Percentiles rank a stretch among this genome's conserved stretches.
These are phyloP conservation scores for Penicillium cinerascens DNA, from an alignment of 495 filamentous ascomycete genomes.

Conservation along the genomic window DNA sequence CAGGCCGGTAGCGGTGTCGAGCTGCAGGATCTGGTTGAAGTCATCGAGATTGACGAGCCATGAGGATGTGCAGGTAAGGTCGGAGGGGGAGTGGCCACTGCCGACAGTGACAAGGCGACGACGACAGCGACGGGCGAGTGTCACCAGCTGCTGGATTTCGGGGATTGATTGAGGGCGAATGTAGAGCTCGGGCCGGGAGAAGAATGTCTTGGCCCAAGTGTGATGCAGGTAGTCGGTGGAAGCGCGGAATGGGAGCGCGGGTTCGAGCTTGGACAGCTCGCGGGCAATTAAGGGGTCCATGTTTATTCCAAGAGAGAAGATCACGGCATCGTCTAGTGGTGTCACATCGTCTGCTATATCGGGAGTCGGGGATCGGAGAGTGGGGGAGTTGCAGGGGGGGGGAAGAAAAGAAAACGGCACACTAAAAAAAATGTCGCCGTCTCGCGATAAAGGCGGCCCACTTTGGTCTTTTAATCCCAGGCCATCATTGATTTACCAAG, in stretches of 20 bases:
- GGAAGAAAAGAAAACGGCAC: constrained; percentile 1
- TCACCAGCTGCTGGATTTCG: constrained; percentile 81
- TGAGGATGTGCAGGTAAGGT: constrained; percentile 87
- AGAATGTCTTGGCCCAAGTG: constrained; percentile 96
- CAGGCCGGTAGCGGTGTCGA: constrained; percentile 59
- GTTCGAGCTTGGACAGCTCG: constrained; percentile 55
- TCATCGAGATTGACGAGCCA: constrained; percentile 94
- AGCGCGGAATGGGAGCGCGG: constrained; percentile 71
- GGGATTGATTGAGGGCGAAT: constrained; percentile 71
- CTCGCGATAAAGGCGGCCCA: constrained; percentile 11
- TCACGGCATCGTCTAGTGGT: constrained; percentile 13
- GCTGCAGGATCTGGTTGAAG: constrained; percentile 65
- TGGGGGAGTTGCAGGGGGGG: constrained; percentile 3
- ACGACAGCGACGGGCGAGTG: constrained; percentile 74
- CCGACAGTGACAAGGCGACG: constrained; percentile 78
- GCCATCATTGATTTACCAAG: background rate
- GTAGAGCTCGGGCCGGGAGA: constrained; percentile 82
- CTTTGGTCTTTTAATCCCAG: background rate
- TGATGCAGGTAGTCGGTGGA: constrained; percentile 68
- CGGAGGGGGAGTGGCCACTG: constrained; percentile 85
- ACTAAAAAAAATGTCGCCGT: constrained; percentile 25
- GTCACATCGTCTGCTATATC: constrained; percentile 13
- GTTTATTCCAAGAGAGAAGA: background rate
- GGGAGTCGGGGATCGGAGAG: background rate
- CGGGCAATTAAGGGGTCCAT: constrained; percentile 49